phyloP scores from a whole-genome alignment of 2,329 filamentous ascomycete genomes.

The Aspergillus fumigatiaffinis region DNA sequence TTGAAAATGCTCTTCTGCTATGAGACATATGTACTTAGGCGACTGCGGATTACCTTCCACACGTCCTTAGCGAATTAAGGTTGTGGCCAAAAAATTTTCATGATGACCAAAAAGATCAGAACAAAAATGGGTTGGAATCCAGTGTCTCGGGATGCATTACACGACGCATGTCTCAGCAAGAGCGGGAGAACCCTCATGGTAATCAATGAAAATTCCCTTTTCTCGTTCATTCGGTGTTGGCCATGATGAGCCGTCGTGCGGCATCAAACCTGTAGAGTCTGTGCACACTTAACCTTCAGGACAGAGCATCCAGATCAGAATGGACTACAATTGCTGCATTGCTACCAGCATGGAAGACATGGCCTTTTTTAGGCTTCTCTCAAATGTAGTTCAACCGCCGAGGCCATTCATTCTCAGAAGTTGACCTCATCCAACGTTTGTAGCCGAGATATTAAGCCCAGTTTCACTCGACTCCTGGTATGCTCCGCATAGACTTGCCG shows the following conservation, averaged over 20 bases:
- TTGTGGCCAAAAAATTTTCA: constrained; percentile 37
- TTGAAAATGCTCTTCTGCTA: constrained; percentile 39
- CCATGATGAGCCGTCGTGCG: neutral
- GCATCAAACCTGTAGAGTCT: neutral
- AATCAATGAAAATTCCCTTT: constrained; percentile 3
- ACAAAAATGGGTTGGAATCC: constrained; percentile 24
- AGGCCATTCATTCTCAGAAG: no score
- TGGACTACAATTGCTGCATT: neutral
- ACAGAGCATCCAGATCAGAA: neutral
- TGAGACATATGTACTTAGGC: constrained; percentile 42
- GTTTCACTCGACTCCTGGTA: neutral
- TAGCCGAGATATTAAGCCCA: neutral
- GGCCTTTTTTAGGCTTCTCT: no score
- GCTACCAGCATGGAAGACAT: no score
- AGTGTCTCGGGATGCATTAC: constrained; percentile 11
- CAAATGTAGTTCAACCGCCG: no score
- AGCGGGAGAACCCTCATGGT: neutral
- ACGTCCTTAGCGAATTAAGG: constrained; percentile 39
- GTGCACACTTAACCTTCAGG: neutral
- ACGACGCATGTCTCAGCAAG: constrained; percentile 1
- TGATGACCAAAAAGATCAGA: constrained; percentile 26
- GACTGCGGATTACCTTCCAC: constrained; percentile 36
- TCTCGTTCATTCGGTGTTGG: neutral
- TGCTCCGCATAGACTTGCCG: neutral
- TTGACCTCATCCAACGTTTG: neutral